Base-by-base conservation (phyloP, 2,329 filamentous ascomycete genomes). In the Alternaria consortialis region DNA sequence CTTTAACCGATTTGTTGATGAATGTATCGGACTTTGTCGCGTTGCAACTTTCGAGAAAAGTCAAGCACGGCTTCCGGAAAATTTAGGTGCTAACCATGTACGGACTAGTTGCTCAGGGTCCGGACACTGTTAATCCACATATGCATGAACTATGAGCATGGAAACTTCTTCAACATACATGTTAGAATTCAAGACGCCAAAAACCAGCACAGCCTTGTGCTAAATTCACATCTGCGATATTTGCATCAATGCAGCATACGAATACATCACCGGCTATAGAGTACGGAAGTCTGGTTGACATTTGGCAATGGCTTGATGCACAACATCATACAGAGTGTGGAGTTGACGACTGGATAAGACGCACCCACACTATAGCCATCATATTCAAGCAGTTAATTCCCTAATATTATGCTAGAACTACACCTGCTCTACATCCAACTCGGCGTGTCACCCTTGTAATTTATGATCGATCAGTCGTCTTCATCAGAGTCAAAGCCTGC, bases 51-150 rank as follows among this genome's bases (percentile, higher is more conserved):
- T 51, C 13, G 56, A 58, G 53, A 55, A 58, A 64, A 55, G 53
- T 58, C 20, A 43, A 53, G 54, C 58, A 58, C 54, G 43, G 58
- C 37, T 53, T 42, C 42, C n/a, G 29, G 58, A 61, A 61, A 61
- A 39, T 61, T 61, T 53, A 31, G 58, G 25, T 48, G 48, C 58
- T 61, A 61, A 52, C 58, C 43, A 7, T 7, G 50, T 39, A 5
- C 1, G 48, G 58, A 4, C 47, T 61, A 61, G 37, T 31, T 8
- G 20, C 34, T 20, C 53, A 48, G n/a, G 46, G 53, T 36, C 34
- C 46, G 36, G n/a, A 20, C 46, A 50, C 17, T 13, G 20, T 32
- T 34, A 25, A 36, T 43, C 40, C 43, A 17, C 43, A 8, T 11
- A 2, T 25, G 31, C 17, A 23, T 20, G 12, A 25, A 25, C 13